These are phyloP conservation scores for apple (Malus domestica) DNA, from an alignment of 306 rosid species.

Conservation along the genomic window DNA sequence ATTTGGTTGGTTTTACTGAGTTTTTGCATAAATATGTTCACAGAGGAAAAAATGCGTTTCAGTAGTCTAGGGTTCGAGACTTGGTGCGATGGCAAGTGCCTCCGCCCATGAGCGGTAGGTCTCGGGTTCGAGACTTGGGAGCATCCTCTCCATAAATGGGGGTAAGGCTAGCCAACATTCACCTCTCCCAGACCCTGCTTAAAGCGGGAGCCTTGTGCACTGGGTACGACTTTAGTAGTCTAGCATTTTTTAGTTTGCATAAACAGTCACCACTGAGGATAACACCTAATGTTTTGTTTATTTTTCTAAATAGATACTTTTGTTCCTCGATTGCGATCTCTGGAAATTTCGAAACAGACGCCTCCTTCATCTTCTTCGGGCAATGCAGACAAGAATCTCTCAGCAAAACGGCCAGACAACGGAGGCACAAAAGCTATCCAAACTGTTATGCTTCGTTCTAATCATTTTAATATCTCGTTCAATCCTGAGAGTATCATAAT, in stretches of 20 bases:
- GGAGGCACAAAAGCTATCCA: constrained; percentile 37
- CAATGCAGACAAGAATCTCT: constrained; percentile 15
- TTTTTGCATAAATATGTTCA: not conserved
- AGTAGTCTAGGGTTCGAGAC: too few species aligned
- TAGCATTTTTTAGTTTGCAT: not conserved
- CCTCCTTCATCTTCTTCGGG: not conserved
- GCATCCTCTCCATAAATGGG: too few species aligned
- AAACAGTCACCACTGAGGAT: not conserved
- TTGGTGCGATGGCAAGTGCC: too few species aligned
- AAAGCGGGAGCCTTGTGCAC: too few species aligned
- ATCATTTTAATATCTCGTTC: constrained; percentile 46
- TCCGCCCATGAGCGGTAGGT: too few species aligned
- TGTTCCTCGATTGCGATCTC: constrained; percentile 17
- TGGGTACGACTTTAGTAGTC: too few species aligned
- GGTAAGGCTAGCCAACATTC: too few species aligned
- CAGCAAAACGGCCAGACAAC: constrained; percentile 52
- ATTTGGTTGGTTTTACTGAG: not conserved
- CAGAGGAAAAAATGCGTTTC: too few species aligned
- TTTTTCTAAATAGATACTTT: constrained; percentile 12
- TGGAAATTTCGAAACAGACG: constrained; percentile 12
- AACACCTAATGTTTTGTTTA: too few species aligned
- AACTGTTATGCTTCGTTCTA: constrained; percentile 32
- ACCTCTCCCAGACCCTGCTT: too few species aligned
- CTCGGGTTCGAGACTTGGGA: too few species aligned
- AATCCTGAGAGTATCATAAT: constrained; percentile 34